A percentile compares a stretch with the other conserved stretches of the same genome.
phyloP scores from a whole-genome alignment of 2,329 filamentous ascomycete species.

The Elsinoe necatrix region DNA sequence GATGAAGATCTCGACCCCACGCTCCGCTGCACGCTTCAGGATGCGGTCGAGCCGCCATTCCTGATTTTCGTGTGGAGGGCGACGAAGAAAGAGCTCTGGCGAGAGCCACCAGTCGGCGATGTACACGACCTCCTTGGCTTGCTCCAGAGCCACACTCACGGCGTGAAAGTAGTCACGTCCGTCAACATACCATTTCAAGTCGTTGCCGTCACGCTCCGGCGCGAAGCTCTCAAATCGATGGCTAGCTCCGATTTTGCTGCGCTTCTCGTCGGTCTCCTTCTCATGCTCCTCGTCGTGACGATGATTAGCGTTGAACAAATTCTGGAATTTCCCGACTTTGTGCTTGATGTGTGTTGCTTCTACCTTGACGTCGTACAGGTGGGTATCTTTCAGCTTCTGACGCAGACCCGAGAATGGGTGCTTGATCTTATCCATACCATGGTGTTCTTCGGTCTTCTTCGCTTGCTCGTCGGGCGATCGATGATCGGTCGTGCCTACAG shows the following conservation, averaged over 20 bases:
- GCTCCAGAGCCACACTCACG: constrained; percentile 80
- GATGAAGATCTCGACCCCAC: constrained; percentile 88
- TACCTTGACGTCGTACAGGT: constrained; percentile 43
- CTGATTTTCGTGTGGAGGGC: constrained; percentile 73
- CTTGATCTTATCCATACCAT: constrained; percentile 20
- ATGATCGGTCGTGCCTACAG: constrained; percentile 8
- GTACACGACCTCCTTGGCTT: constrained; percentile 87
- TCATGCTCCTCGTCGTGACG: constrained; percentile 93
- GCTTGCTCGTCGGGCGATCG: constrained; percentile 7
- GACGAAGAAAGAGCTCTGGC: constrained; percentile 74
- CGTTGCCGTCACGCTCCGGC: constrained; percentile 74
- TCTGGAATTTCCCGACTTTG: constrained; percentile 56
- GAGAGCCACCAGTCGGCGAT: constrained; percentile 97
- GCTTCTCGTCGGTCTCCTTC: constrained; percentile 70
- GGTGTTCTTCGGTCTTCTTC: constrained; percentile 14
- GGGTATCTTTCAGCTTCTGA: constrained; percentile 39
- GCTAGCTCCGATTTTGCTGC: constrained; percentile 59
- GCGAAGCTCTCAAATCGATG: constrained; percentile 89
- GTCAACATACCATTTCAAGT: constrained; percentile 95
- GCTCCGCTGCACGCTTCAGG: constrained; percentile 80
- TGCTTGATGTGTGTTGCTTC: constrained; percentile 52
- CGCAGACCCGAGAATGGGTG: constrained; percentile 27
- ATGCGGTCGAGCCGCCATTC: constrained; percentile 81
- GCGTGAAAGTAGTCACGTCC: constrained; percentile 92
- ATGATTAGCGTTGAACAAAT: constrained; percentile 74